These are phyloP conservation scores for Rubus idaeus DNA, from an alignment of 306 rosid genomes.

Conservation along the genomic window DNA sequence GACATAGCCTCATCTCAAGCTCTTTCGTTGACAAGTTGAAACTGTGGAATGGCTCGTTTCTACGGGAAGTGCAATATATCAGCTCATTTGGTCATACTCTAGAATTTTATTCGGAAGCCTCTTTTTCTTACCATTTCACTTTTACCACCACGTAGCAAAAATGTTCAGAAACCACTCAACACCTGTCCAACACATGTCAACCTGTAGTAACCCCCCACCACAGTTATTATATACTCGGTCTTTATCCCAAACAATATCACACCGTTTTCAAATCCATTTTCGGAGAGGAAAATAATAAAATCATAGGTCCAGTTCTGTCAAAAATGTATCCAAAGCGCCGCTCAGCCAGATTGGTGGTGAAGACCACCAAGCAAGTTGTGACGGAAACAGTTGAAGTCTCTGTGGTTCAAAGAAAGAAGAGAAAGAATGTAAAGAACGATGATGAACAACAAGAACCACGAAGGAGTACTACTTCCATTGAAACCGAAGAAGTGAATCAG, in stretches of 20 bases:
- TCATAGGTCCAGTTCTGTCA: background rate
- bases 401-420: slow-evolving; percentile 25
- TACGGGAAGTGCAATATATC: too few species aligned
- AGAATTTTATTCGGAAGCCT: background rate
- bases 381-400: slow-evolving; percentile 37
- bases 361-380: slow-evolving; percentile 38
- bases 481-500: slow-evolving; percentile 6
- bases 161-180: slow-evolving; percentile 19
- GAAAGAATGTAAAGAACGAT: slow-evolving; percentile 5
- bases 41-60: too few species aligned
- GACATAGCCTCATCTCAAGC: too few species aligned
- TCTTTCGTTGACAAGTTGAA: too few species aligned
- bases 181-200: slow-evolving; percentile 39
- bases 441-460: background rate
- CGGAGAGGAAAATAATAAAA: slow-evolving; percentile 3
- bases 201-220: background rate
- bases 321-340: slow-evolving; percentile 53
- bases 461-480: background rate
- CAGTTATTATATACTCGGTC: background rate
- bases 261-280: slow-evolving; percentile 5
- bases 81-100: too few species aligned
- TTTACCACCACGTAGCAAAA: slow-evolving; percentile 20
- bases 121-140: background rate
- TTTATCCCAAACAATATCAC: background rate
- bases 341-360: slow-evolving; percentile 24